Evolutionary conservation across 768 basidiomycete genomes (phyloP).

Genomic region (Epithele typhae): DNA sequence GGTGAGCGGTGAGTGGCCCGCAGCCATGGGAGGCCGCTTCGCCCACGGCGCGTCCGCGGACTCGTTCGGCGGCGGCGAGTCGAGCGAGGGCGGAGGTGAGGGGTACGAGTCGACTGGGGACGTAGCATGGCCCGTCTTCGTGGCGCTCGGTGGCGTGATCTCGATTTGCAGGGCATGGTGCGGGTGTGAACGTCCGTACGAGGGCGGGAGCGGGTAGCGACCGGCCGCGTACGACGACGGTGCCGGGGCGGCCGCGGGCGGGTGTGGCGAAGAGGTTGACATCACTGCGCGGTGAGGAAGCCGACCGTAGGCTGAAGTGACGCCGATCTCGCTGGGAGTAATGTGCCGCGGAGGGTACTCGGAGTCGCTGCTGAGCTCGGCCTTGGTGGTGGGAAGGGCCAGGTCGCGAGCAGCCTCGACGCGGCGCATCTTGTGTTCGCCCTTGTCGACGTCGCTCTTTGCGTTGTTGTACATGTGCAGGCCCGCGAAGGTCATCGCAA

Average conservation of each 20-base stretch:
- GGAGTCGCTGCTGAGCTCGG: slow-evolving; percentile 48
- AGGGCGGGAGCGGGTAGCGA: slow-evolving; percentile 14
- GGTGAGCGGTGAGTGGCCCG: slow-evolving; percentile 10
- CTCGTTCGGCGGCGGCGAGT: slow-evolving; percentile 30
- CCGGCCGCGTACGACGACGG: slow-evolving; percentile 1
- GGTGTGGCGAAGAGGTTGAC: not conserved
- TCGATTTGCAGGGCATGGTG: slow-evolving; percentile 28
- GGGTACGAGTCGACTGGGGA: slow-evolving; percentile 32
- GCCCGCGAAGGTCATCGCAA: slow-evolving; percentile 82
- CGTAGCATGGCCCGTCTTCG: slow-evolving; percentile 5
- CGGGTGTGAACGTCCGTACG: slow-evolving; percentile 23
- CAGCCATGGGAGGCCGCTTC: slow-evolving; percentile 12
- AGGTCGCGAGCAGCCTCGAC: slow-evolving; percentile 69
- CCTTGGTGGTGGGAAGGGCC: slow-evolving; percentile 64
- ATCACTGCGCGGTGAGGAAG: slow-evolving; percentile 6
- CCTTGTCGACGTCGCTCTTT: slow-evolving; percentile 87
- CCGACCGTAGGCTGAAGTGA: slow-evolving; percentile 20
- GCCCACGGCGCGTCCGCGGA: not conserved
- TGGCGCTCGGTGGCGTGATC: slow-evolving; percentile 19
- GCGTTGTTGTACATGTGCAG: slow-evolving; percentile 96
- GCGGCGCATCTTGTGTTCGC: slow-evolving; percentile 82
- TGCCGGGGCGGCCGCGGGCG: slow-evolving; percentile 1
- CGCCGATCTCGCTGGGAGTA: slow-evolving; percentile 4
- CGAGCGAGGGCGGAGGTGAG: slow-evolving; percentile 36
- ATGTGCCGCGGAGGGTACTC: slow-evolving; percentile 25